Evolutionary conservation across 768 basidiomycete species (phyloP).

Genomic region (Calocera cornea): DNA sequence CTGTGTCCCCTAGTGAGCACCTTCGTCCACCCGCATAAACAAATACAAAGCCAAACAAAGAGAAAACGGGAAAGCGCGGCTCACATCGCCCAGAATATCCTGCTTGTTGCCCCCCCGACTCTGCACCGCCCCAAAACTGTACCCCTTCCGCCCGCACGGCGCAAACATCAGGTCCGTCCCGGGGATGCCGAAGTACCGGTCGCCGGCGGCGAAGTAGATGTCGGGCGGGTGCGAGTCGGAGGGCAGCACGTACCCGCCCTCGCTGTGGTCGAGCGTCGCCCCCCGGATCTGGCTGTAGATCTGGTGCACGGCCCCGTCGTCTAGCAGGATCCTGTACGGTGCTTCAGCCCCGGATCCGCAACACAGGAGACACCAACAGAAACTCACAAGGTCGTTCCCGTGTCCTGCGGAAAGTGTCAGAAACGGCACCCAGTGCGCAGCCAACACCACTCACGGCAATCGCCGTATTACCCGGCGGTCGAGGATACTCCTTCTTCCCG

Average conservation of each 20-base stretch:
- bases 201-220: constrained; percentile 26
- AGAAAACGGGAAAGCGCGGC: background rate
- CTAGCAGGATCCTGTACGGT: constrained; percentile 16
- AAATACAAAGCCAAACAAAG: too few species aligned
- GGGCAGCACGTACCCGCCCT: constrained; percentile 31
- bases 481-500: constrained; percentile 8
- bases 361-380: too few species aligned
- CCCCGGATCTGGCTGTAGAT: constrained; percentile 28
- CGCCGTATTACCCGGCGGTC: constrained; percentile 15
- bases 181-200: constrained; percentile 22
- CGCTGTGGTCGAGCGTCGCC: constrained; percentile 24
- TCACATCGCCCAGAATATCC: constrained; percentile 13
- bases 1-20: background rate
- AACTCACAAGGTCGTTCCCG: background rate
- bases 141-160: background rate
- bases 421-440: constrained; percentile 14
- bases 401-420: constrained; percentile 24
- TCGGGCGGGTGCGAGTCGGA: constrained; percentile 22
- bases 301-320: constrained; percentile 23
- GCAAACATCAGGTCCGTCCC: constrained; percentile 19
- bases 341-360: constrained; percentile 17
- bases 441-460: constrained; percentile 7
- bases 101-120: constrained; percentile 8
- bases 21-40: too few species aligned
- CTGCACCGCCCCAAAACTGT: constrained; percentile 8